These are phyloP conservation scores for Pseudonectria buxi DNA, from an alignment of 2,329 filamentous ascomycete genomes.

Conservation along the genomic window DNA sequence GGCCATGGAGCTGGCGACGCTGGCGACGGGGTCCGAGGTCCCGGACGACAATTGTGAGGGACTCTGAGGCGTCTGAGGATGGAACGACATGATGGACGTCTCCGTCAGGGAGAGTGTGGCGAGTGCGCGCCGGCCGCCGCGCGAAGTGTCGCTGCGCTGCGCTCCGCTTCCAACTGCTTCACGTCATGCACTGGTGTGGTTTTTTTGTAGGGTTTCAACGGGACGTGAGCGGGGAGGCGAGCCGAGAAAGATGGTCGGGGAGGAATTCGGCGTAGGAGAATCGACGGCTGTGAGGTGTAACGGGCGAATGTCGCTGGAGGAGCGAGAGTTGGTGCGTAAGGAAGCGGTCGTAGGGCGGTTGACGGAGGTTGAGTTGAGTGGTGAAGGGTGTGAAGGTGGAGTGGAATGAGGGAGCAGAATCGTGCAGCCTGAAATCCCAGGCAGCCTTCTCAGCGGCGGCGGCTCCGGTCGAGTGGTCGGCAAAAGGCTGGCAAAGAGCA, in stretches of 20 bases:
- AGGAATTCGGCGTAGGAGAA: conserved; percentile 1
- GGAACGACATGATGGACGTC: conserved; percentile 55
- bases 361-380: conserved; percentile 24
- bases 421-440: conserved; percentile 28
- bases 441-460: conserved; percentile 13
- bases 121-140: conserved; percentile 27
- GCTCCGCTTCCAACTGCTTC: conserved; percentile 19
- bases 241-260: conserved; percentile 5
- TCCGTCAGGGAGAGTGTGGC: conserved; percentile 25
- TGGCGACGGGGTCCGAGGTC: conserved; percentile 44
- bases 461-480: conserved; percentile 8
- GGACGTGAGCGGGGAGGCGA: conserved; percentile 9
- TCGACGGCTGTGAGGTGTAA: conserved; percentile 12
- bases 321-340: conserved; percentile 20
- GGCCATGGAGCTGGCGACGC: conserved; percentile 45
- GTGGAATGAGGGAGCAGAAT: conserved; percentile 23
- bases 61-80: conserved; percentile 62
- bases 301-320: conserved; percentile 17
- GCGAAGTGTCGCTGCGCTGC: conserved; percentile 28
- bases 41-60: conserved; percentile 55
- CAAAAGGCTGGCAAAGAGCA: conserved; percentile 2
- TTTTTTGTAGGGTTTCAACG: conserved; percentile 19
- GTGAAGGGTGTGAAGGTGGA: conserved; percentile 18
- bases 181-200: conserved; percentile 24
- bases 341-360: conserved; percentile 18